These are phyloP conservation scores for Pyronema domesticum DNA, from an alignment of 495 filamentous ascomycete species.

Conservation along the genomic window DNA sequence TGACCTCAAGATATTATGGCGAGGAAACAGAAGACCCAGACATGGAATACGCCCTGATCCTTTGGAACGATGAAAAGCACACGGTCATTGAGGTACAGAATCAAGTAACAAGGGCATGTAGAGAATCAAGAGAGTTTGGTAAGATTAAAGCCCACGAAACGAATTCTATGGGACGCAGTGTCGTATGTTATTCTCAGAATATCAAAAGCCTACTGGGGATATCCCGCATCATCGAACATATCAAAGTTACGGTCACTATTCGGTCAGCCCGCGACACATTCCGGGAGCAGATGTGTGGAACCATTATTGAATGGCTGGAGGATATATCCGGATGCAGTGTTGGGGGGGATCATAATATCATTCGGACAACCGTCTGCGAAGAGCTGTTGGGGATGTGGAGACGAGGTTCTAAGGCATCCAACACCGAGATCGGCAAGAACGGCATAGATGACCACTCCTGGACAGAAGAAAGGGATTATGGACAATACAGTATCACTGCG, in stretches of 20 bases:
- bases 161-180: conserved; percentile 66
- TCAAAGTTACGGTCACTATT: conserved; percentile 90
- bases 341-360: conserved; percentile 57
- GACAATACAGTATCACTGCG: conserved; percentile 4
- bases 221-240: conserved; percentile 73
- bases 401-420: conserved; percentile 65
- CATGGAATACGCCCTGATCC: conserved; percentile 63
- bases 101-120: conserved; percentile 81
- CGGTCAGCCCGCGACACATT: conserved; percentile 87
- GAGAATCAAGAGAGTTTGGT: conserved; percentile 47
- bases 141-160: conserved; percentile 65
- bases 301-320: conserved; percentile 90
- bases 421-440: conserved; percentile 63
- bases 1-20: conserved; percentile 57
- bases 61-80: conserved; percentile 99
- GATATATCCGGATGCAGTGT: conserved; percentile 86
- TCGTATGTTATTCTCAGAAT: conserved; percentile 57
- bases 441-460: conserved; percentile 78
- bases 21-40: conserved; percentile 35
- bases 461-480: conserved; percentile 25
- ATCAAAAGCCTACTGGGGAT: conserved; percentile 52
- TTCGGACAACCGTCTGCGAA: conserved; percentile 69
- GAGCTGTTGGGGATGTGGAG: conserved; percentile 78
- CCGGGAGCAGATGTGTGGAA: conserved; percentile 92
- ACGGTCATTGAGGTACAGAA: conserved; percentile 79